phyloP scores from a whole-genome alignment of 148 eudicot species.

The Arctostaphylos glauca region DNA sequence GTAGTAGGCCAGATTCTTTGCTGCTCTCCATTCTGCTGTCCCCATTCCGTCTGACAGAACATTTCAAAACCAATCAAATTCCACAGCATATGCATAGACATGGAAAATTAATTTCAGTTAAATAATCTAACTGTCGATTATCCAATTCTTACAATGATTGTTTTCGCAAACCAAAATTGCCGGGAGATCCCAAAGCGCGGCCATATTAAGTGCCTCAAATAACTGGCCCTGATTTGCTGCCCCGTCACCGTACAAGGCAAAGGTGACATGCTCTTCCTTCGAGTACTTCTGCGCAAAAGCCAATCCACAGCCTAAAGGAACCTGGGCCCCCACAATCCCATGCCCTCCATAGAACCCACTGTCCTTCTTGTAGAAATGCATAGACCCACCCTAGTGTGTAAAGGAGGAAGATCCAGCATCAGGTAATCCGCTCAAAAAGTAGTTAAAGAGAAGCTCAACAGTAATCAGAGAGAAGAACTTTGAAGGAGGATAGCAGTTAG shows the following conservation, averaged over 20 bases:
- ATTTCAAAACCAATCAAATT: constrained; percentile 7
- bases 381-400: constrained; percentile 66
- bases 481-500: not conserved
- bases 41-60: constrained; percentile 87
- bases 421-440: not conserved
- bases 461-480: too few relatives aligned
- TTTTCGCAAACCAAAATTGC: constrained; percentile 96
- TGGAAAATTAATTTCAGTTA: not conserved
- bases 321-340: constrained; percentile 96
- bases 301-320: constrained; percentile 79
- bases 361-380: constrained; percentile 89
- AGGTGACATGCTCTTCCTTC: constrained; percentile 72
- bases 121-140: not conserved
- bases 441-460: not conserved
- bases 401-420: not conserved
- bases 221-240: constrained; percentile 97
- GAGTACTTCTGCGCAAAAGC: constrained; percentile 92
- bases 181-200: constrained; percentile 96
- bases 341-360: constrained; percentile 88
- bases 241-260: constrained; percentile 88
- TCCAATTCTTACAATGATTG: constrained; percentile 64
- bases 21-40: constrained; percentile 97
- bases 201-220: constrained; percentile 95
- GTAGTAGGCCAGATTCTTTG: constrained; percentile 90
- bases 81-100: not conserved